Evolutionary conservation across 2,329 filamentous ascomycete species (phyloP).

Genomic region (Pseudogymnoascus sp.): DNA sequence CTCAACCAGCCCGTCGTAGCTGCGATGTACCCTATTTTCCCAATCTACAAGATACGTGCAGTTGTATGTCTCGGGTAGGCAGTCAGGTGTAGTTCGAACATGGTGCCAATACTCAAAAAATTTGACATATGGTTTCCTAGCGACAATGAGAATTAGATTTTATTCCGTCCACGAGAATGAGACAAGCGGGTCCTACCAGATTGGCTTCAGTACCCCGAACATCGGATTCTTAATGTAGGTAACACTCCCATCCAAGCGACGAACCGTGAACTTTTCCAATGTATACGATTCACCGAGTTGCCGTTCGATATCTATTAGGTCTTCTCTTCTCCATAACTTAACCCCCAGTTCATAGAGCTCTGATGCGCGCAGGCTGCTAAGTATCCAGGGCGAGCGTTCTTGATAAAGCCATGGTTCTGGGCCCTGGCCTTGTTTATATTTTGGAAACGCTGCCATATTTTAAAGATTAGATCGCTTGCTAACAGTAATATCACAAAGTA

Average conservation of each 20-base stretch:
- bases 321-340: constrained; percentile 20
- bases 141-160: constrained; percentile 9
- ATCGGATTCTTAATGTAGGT: constrained; percentile 21
- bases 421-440: constrained; percentile 15
- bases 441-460: not conserved
- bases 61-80: constrained; percentile 19
- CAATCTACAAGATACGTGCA: constrained; percentile 25
- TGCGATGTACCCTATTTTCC: constrained; percentile 18
- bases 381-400: constrained; percentile 13
- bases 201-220: constrained; percentile 17
- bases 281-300: constrained; percentile 19
- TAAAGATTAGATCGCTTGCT: not conserved
- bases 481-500: not conserved
- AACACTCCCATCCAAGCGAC: constrained; percentile 20
- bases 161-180: not conserved
- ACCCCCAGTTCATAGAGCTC: constrained; percentile 18
- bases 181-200: constrained; percentile 17
- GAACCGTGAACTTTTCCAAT: constrained; percentile 21
- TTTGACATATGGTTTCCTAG: constrained; percentile 20
- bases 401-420: constrained; percentile 19
- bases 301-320: constrained; percentile 19
- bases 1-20: constrained; percentile 16
- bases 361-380: constrained; percentile 15
- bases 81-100: constrained; percentile 15
- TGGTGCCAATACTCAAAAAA: constrained; percentile 22